Evolutionary conservation across 768 basidiomycete species (phyloP).

Genomic region (Tephrocybe sp.): DNA sequence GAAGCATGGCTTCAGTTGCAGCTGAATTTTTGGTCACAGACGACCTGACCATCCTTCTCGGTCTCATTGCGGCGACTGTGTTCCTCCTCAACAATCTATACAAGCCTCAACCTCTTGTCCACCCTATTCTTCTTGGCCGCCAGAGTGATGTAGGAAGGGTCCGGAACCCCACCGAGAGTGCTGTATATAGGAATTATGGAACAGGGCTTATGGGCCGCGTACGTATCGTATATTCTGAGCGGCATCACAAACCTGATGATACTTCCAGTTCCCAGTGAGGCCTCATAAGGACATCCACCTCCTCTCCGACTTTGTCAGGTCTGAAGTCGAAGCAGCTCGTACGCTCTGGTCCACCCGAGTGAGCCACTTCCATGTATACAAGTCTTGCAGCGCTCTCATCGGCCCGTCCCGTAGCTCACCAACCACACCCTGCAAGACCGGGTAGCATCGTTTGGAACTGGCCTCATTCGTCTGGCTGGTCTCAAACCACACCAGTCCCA

Average conservation of each 20-base stretch:
- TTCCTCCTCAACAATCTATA: constrained; percentile 77
- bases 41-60: constrained; percentile 75
- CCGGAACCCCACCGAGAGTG: constrained; percentile 77
- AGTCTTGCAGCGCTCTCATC: neutral
- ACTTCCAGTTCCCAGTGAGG: constrained; percentile 62
- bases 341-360: constrained; percentile 83
- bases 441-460: constrained; percentile 69
- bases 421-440: constrained; percentile 70
- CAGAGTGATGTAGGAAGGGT: constrained; percentile 89
- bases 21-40: constrained; percentile 69
- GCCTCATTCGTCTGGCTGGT: constrained; percentile 55
- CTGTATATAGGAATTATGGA: constrained; percentile 87
- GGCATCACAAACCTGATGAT: constrained; percentile 3
- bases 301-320: constrained; percentile 62
- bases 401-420: constrained; percentile 56
- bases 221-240: constrained; percentile 25
- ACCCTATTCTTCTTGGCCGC: constrained; percentile 89
- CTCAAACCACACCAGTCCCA: constrained; percentile 59
- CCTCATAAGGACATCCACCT: constrained; percentile 72
- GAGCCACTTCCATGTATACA: constrained; percentile 11
- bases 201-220: constrained; percentile 82
- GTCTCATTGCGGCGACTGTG: constrained; percentile 70
- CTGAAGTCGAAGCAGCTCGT: constrained; percentile 63
- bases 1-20: constrained; percentile 28
- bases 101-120: constrained; percentile 81